Percentiles rank a stretch among this genome's conserved stretches.
Conservation (phyloP, 441 rosid genomes). For the Populus trichocarpa region DNA sequence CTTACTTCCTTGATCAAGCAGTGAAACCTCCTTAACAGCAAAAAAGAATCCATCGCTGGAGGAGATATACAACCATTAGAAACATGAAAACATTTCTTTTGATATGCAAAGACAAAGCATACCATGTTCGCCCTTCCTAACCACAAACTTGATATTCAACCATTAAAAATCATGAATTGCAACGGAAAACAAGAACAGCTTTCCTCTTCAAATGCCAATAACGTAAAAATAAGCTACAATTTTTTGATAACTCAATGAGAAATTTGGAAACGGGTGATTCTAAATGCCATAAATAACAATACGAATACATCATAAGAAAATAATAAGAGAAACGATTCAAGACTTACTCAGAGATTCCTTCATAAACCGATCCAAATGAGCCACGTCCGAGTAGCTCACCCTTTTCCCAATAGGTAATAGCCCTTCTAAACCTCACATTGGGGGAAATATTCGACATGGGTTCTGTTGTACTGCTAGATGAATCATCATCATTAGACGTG, state of each 20-base stretch:
- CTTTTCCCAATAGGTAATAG: conserved; percentile 58
- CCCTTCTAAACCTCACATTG: conserved; percentile 36
- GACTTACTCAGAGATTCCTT: conserved; percentile 76
- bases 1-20: conserved; percentile 85
- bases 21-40: conserved; percentile 90
- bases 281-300: not conserved
- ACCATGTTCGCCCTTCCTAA: not conserved
- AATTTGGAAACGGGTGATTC: not conserved
- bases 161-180: not conserved
- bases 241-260: not conserved
- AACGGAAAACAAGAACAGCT: not conserved
- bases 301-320: not conserved
- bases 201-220: not conserved
- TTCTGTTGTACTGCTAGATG: conserved; percentile 58
- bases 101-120: not conserved
- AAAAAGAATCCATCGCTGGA: conserved; percentile 89
- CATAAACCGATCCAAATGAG: conserved; percentile 81
- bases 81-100: not conserved
- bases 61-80: conserved; percentile 11
- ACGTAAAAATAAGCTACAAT: not conserved
- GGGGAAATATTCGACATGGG: conserved; percentile 60
- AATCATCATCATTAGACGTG: conserved; percentile 73
- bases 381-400: conserved; percentile 84
- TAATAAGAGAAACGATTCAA: not conserved
- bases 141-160: not conserved